Percentiles rank a stretch among this genome's conserved stretches.
Conservation (phyloP, 208 protist species). For the Angomonas ambiguus region DNA sequence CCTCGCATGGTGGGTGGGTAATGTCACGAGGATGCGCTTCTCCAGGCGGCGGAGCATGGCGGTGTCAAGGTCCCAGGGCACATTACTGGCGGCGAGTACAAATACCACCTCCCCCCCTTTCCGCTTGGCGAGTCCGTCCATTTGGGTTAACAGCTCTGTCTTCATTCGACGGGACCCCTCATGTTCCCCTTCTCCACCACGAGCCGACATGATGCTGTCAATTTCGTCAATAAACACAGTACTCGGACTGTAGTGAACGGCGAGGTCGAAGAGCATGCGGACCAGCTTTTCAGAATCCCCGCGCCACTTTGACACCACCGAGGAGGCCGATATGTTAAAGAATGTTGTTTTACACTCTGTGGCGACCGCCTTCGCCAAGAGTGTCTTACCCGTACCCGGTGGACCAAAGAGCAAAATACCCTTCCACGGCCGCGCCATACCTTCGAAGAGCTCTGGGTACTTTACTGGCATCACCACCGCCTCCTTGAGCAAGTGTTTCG, state of each 20-base stretch:
- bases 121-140: constrained; percentile 88
- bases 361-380: constrained; percentile 96
- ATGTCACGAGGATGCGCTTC: constrained; percentile 88
- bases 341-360: constrained; percentile 97
- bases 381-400: constrained; percentile 97
- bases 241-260: constrained; percentile 88
- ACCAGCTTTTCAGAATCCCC: constrained; percentile 98
- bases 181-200: constrained; percentile 93
- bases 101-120: constrained; percentile 83
- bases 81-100: constrained; percentile 91
- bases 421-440: constrained; percentile 94
- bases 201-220: constrained; percentile 94
- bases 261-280: constrained; percentile 92
- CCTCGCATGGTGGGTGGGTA: constrained; percentile 72
- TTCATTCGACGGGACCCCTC: constrained; percentile 92
- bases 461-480: constrained; percentile 89
- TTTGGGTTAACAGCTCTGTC: constrained; percentile 92
- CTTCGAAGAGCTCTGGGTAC: constrained; percentile 88
- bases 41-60: constrained; percentile 90
- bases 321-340: constrained; percentile 97
- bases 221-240: constrained; percentile 99
- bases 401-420: constrained; percentile 96
- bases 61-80: constrained; percentile 92
- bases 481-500: constrained; percentile 94
- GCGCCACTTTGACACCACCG: constrained; percentile 96